A percentile compares a stretch with the other conserved stretches of the same genome.
Conservation (phyloP, 2,329 filamentous ascomycete genomes). For the Biscogniauxia sp. region DNA sequence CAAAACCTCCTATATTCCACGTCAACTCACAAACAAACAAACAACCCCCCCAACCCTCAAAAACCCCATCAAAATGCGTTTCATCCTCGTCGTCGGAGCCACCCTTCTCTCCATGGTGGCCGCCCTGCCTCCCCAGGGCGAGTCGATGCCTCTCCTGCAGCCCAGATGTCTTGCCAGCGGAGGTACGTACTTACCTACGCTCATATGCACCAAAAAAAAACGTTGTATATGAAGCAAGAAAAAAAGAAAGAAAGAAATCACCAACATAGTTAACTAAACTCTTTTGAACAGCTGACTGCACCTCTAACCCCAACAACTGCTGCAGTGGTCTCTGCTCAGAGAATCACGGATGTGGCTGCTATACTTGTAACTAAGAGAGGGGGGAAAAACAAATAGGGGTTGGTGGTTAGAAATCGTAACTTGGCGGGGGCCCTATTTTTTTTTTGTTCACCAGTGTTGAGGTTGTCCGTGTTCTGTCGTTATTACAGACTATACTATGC, state of each 20-base stretch:
- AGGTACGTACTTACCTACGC: too few species aligned
- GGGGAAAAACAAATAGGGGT: background rate
- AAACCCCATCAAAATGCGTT: background rate
- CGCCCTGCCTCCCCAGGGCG: background rate
- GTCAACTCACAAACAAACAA: background rate
- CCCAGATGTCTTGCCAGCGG: slow-evolving; percentile 1
- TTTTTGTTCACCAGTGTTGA: too few species aligned
- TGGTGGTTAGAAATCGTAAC: too few species aligned
- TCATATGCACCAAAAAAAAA: too few species aligned
- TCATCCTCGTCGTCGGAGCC: background rate
- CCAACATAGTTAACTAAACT: background rate
- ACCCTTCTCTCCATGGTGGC: background rate
- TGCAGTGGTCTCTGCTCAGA: background rate
- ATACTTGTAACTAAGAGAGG: background rate
- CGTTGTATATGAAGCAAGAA: background rate
- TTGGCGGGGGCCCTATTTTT: too few species aligned
- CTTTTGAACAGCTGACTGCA: background rate
- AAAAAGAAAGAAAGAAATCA: background rate
- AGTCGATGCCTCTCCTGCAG: background rate
- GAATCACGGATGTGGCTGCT: background rate
- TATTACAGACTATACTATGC: too few species aligned
- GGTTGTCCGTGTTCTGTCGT: too few species aligned
- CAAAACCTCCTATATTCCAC: background rate
- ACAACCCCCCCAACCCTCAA: too few species aligned
- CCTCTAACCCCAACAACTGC: background rate